Percentiles rank a stretch among this genome's conserved stretches.
Evolutionary conservation across 306 rosid genomes (phyloP).

Genomic region (Inga leiocalycina): DNA sequence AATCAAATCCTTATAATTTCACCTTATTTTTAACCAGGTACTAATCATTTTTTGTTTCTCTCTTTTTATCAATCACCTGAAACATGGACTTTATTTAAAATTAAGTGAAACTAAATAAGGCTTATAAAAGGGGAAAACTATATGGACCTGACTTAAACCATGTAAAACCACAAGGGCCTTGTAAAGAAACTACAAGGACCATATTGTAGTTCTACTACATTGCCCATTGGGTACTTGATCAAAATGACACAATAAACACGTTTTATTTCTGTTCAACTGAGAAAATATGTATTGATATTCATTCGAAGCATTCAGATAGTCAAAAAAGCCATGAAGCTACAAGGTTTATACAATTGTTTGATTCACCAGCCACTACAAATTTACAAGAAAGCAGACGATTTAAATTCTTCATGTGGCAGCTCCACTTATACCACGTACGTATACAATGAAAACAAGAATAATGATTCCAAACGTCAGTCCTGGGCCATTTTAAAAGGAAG

Average conservation of each 20-base stretch:
- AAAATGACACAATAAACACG: background rate
- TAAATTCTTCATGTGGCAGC: slow-evolving; percentile 33
- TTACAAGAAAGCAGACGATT: slow-evolving; percentile 41
- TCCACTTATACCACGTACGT: slow-evolving; percentile 29
- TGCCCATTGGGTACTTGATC: background rate
- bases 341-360: slow-evolving; percentile 14
- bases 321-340: background rate
- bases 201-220: background rate
- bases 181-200: no score
- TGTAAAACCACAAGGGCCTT: no score
- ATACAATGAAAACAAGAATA: slow-evolving; percentile 35
- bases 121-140: no score
- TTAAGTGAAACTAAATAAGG: no score
- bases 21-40: no score
- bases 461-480: slow-evolving; percentile 19
- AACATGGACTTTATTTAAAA: no score
- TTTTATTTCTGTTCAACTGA: slow-evolving; percentile 4
- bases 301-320: background rate
- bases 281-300: background rate
- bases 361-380: slow-evolving; percentile 35
- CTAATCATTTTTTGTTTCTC: no score
- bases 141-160: no score
- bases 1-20: no score
- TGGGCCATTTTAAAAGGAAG: slow-evolving; percentile 29
- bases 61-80: no score